Conservation (phyloP, 2,329 filamentous ascomycete species). For the Pseudofabraea citricarpa region DNA sequence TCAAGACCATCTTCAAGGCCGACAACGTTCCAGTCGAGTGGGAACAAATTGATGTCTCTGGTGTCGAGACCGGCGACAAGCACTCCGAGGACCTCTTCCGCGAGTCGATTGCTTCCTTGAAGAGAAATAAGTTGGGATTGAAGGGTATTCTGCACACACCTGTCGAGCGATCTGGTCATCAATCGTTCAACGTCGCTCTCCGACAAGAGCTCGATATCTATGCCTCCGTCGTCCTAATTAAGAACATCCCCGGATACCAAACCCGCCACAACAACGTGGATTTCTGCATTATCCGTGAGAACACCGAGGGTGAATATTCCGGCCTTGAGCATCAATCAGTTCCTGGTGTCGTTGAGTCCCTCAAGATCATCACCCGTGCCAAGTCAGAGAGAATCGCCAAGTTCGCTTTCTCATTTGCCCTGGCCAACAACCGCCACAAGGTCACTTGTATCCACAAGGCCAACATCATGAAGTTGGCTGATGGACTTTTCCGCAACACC, state of each 20-base stretch:
- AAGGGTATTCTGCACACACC: conserved; percentile 99
- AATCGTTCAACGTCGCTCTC: conserved; percentile 99
- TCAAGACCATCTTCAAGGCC: conserved; percentile 99
- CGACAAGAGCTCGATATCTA: conserved; percentile 99
- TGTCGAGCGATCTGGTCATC: conserved; percentile 92
- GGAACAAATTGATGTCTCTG: conserved; percentile 96
- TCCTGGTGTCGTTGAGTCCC: conserved; percentile 91
- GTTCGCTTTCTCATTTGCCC: conserved; percentile 95
- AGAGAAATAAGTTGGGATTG: conserved; percentile 97
- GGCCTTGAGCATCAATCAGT: conserved; percentile 98
- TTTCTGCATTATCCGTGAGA: conserved; percentile 99
- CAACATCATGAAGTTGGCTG: conserved; percentile 99
- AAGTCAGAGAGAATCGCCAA: conserved; percentile 99
- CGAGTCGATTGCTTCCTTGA: conserved; percentile 90
- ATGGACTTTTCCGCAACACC: conserved; percentile 97
- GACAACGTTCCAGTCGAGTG: conserved; percentile 98
- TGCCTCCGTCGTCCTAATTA: conserved; percentile 94
- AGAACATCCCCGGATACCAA: conserved; percentile 98
- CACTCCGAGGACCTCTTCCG: conserved; percentile 93
- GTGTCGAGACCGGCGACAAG: conserved; percentile 76
- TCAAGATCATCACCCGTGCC: conserved; percentile 99
- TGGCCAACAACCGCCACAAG: conserved; percentile 99
- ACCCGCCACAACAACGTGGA: conserved; percentile 97
- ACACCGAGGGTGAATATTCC: conserved; percentile 99
- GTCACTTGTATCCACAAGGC: conserved; percentile 99